Evolutionary conservation across 176 grass and related monocot genomes (phyloP).

Genomic region (Tillandsia fasciculata): DNA sequence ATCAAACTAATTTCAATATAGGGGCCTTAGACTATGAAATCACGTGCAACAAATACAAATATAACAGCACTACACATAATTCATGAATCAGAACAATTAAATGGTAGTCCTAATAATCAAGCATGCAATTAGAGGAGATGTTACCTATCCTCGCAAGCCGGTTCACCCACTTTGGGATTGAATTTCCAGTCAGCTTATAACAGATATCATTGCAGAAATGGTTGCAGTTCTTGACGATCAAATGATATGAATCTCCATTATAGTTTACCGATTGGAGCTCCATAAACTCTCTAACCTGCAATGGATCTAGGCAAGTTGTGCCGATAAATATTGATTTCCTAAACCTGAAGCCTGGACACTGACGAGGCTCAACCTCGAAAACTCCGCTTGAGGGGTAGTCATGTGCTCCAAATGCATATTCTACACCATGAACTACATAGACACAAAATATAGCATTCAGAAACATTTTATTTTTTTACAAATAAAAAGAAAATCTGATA

Average conservation of each 20-base stretch:
- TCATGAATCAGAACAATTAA: conserved; percentile 7
- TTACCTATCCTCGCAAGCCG: conserved; percentile 93
- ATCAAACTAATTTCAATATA: not conserved
- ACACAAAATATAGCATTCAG: conserved; percentile 9
- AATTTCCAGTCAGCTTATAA: conserved; percentile 72
- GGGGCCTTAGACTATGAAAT: not conserved
- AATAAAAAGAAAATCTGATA: not conserved
- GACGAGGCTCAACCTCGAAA: conserved; percentile 86
- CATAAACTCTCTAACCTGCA: conserved; percentile 85
- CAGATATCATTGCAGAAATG: conserved; percentile 96
- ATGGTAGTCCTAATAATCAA: not conserved
- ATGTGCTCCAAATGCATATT: conserved; percentile 98
- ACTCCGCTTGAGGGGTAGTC: conserved; percentile 86
- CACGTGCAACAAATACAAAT: not conserved
- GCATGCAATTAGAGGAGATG: not conserved
- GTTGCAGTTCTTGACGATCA: conserved; percentile 95
- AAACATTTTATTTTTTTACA: not conserved
- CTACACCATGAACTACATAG: conserved; percentile 72
- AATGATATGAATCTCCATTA: conserved; percentile 88
- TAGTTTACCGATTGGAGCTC: conserved; percentile 83
- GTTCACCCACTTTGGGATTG: conserved; percentile 92
- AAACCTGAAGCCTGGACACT: conserved; percentile 91
- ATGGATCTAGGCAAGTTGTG: conserved; percentile 72
- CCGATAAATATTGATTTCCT: conserved; percentile 90
- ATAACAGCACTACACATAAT: conserved; percentile 11